Evolutionary conservation across 352 stramenopile genomes (phyloP), one percentile per base, ranked within the genome.

Genomic region (Thraustochytrium sp.): DNA sequence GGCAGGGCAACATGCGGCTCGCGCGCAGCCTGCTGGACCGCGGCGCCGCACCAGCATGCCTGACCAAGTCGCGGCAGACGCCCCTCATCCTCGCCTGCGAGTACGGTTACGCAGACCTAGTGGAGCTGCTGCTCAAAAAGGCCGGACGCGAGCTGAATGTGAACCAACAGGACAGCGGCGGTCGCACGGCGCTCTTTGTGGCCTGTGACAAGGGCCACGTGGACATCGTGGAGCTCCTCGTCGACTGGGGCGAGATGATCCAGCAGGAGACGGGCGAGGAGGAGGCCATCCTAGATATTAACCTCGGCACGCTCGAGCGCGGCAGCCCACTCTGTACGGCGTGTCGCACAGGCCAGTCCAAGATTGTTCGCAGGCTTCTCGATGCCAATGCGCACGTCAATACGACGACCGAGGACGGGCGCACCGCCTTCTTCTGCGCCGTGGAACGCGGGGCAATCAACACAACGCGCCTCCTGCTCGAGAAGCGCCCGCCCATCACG

Each of bases 211-310:
- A 82, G 31, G 74, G 53, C 31, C 42, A 61, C 26, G 36, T 37
- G 9, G 74, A 82, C 3, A 31, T 82, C 5, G 74, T 82, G 13
- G 4, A 23, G 11, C 13, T 51, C 4, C 74, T 82, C 2, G 74
- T 82, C 3, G 74, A 82, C 51, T 82, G 74, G 74, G 74, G 40
- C 26, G 74, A 82, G 37, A 82, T 82, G 74, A 82, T 82, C 29
- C 74, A 82, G 54, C 74, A 82, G 34, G 74, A 82, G 34, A 82
- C 74, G 18, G 74, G 74, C 5, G 74, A 82, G 42, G 74, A 48
- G 56, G 23, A 76, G n/a, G 1, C 74, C 23, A 82, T 82, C 46
- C 49, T 82, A 11, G 53, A 82, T 34, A 34, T 82, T 11, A 76
- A 82, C 36, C 74, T 82, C 38, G 74, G 74, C 31, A 82, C 74